These are phyloP conservation scores for Quercus variabilis DNA, from an alignment of 306 rosid genomes.

Conservation along the genomic window DNA sequence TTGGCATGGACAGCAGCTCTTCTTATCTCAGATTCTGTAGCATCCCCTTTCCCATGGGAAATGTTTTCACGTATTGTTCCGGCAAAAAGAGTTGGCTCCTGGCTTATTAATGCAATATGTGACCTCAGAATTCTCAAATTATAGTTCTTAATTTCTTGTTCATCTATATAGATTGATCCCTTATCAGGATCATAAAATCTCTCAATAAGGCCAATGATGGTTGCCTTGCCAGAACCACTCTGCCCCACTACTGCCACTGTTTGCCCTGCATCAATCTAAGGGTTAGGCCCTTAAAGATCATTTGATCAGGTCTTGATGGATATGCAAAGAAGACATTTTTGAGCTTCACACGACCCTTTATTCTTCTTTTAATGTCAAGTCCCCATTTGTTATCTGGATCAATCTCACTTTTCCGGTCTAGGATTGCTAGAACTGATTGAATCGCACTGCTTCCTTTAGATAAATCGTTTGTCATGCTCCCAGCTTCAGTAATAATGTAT, in stretches of 20 bases:
- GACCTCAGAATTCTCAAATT: slow-evolving; percentile 73
- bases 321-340: slow-evolving; percentile 69
- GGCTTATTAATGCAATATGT: slow-evolving; percentile 78
- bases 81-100: slow-evolving; percentile 76
- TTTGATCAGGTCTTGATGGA: slow-evolving; percentile 80
- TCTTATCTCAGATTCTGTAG: slow-evolving; percentile 75
- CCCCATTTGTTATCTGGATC: slow-evolving; percentile 60
- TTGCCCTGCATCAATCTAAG: slow-evolving; percentile 70
- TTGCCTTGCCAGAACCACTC: slow-evolving; percentile 90
- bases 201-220: slow-evolving; percentile 77
- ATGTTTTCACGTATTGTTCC: slow-evolving; percentile 77
- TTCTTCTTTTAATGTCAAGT: slow-evolving; percentile 39
- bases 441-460: slow-evolving; percentile 80
- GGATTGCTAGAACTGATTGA: slow-evolving; percentile 61
- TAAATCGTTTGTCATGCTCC: slow-evolving; percentile 83
- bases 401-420: slow-evolving; percentile 74
- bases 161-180: slow-evolving; percentile 70
- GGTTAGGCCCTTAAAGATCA: slow-evolving; percentile 65
- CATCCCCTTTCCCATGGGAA: slow-evolving; percentile 63
- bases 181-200: slow-evolving; percentile 79
- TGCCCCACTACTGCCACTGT: slow-evolving; percentile 77
- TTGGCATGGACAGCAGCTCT: slow-evolving; percentile 79
- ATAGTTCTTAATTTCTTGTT: slow-evolving; percentile 65
- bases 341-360: slow-evolving; percentile 64
- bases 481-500: slow-evolving; percentile 86